Evolutionary conservation across 805 yeast genomes (phyloP).

Genomic region (Cyberlindnera lachancei): DNA sequence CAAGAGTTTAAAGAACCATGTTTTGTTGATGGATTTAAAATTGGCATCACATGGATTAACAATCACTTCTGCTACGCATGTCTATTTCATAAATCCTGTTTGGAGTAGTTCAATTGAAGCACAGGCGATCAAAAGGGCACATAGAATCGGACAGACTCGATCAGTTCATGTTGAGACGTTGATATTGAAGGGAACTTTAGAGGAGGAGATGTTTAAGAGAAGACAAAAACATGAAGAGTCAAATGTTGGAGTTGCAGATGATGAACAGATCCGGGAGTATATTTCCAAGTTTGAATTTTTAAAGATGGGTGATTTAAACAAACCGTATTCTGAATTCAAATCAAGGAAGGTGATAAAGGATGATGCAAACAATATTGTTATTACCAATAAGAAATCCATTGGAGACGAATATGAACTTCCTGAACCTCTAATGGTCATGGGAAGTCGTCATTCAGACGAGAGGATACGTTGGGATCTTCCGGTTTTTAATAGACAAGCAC

Average conservation of each 20-base stretch:
- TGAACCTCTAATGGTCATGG: slow-evolving; percentile 7
- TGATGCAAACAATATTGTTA: slow-evolving; percentile 5
- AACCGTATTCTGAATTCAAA: slow-evolving; percentile 8
- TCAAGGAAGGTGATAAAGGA: slow-evolving; percentile 2
- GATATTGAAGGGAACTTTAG: slow-evolving; percentile 53
- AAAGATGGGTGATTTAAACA: slow-evolving; percentile 13
- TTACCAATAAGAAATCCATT: slow-evolving; percentile 11
- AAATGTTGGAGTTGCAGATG: slow-evolving; percentile 43
- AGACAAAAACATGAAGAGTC: slow-evolving; percentile 21
- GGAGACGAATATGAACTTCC: slow-evolving; percentile 22
- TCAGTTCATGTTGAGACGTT: slow-evolving; percentile 65
- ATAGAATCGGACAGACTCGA: slow-evolving; percentile 63
- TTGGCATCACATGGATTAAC: slow-evolving; percentile 67
- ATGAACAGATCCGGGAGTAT: slow-evolving; percentile 49
- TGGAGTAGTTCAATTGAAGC: slow-evolving; percentile 68
- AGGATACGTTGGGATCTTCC: slow-evolving; percentile 32
- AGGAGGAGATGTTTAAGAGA: slow-evolving; percentile 55
- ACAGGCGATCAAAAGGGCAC: slow-evolving; percentile 72
- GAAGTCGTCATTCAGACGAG: too few relatives aligned
- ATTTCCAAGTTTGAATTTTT: slow-evolving; percentile 45
- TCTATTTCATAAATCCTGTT: slow-evolving; percentile 64
- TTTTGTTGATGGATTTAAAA: slow-evolving; percentile 58
- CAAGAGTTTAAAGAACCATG: slow-evolving; percentile 36
- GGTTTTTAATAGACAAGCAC: slow-evolving; percentile 19
- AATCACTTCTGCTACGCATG: slow-evolving; percentile 59